Base-by-base conservation (phyloP, 257 asterid genomes). In the Solanum piurae region DNA sequence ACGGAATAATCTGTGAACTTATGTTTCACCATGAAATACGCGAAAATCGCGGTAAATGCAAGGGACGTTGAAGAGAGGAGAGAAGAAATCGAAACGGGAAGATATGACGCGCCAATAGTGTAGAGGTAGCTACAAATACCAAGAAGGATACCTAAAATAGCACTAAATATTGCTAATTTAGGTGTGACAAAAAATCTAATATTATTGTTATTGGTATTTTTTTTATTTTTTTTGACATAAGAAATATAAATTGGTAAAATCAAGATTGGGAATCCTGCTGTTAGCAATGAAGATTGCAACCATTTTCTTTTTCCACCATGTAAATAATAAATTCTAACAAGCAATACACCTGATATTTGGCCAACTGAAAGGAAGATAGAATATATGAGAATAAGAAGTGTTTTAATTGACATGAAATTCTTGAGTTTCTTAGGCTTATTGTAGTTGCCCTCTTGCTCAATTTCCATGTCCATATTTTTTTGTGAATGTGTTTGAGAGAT, bases 221-320 rank as follows among this genome's bases (percentile, higher is more conserved):
- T 34, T 77, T 25, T 7, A 20, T 25, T 40, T 12, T 79, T 52
- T 71, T 80, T 72, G 0, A 25, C 7, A 13, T 52, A 89, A 3
- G 91, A 89, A 16, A 90, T 82, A 52, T 7, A 37, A 25, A 90
- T 90, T 8, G 92, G 92, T 40, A 90, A 42, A 86, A 90, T 37
- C 13, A 90, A 71, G 13, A 83, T 80, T 31, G 92, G 92, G n/a
- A 87, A 90, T 37, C 91, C 92, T 49, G 90, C 90, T 8, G 92
- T 87, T 23, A 90, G 89, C 12, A 89, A 13, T 89, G 83, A 90
- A 21, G 92, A 23, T 36, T 89, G 60, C 31, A 90, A 74, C 91
- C 91, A 90, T 66, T 90, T 90, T 25, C 90, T 83, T 52, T 83
- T 87, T 36, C 92, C 92, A 9, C 91, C 90, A 42, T 89, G 86